Conservation (phyloP, 192 early-diverging fungal species). For the Coemansia sp. region DNA sequence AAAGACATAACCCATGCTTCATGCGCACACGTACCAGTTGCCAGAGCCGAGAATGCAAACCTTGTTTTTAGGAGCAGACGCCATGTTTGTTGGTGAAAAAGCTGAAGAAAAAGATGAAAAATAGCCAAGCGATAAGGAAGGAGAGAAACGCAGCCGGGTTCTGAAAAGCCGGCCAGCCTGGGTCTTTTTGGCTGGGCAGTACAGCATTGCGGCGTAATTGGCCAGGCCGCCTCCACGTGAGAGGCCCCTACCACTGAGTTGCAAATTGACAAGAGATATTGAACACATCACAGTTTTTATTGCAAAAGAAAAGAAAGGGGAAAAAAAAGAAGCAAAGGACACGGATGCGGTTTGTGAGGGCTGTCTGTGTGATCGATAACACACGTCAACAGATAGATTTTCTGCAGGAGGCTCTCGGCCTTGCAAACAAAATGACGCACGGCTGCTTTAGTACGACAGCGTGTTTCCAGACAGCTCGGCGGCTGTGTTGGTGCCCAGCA, state of each 20-base stretch:
- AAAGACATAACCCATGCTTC: not conserved
- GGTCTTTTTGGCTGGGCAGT: not conserved
- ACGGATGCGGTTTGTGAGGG: not conserved
- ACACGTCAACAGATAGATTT: too few species aligned
- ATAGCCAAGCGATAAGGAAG: conserved; percentile 9
- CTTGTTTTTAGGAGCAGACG: conserved; percentile 58
- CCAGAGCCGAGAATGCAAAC: conserved; percentile 91
- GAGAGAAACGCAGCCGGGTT: conserved; percentile 3
- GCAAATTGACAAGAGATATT: not conserved
- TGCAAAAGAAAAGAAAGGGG: not conserved
- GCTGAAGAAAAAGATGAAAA: conserved; percentile 11
- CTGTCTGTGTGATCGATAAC: not conserved
- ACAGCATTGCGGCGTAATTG: not conserved
- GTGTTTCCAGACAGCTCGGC: conserved; percentile 38
- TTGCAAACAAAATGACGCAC: not conserved
- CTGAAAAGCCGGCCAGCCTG: not conserved
- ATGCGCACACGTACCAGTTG: conserved; percentile 75
- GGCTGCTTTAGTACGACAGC: conserved; percentile 16
- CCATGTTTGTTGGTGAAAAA: conserved; percentile 13
- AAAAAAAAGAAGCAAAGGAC: not conserved
- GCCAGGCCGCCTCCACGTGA: not conserved
- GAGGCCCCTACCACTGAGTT: conserved; percentile 1
- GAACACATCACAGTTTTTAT: not conserved
- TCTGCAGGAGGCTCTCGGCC: not conserved
- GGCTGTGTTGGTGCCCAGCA: conserved; percentile 30